Conservation (phyloP, 257 asterid genomes). For the Thymus quinquecostatus region DNA sequence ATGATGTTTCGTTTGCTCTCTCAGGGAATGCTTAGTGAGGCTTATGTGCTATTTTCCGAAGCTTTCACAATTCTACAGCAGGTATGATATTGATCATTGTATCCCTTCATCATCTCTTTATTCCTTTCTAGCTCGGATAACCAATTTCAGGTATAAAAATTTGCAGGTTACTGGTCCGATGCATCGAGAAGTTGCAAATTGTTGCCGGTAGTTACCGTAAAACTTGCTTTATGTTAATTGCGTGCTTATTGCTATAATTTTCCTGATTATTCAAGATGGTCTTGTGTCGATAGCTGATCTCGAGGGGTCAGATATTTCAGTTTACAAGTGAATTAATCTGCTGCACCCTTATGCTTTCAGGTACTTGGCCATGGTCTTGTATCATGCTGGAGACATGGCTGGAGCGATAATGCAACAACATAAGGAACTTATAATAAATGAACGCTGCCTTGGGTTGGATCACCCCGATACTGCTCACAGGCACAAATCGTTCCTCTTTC, state of each 20-base stretch:
- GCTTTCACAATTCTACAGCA: constrained; percentile 96
- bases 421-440: constrained; percentile 95
- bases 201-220: constrained; percentile 78
- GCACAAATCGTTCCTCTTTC: constrained; percentile 34
- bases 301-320: neutral
- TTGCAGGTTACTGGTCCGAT: constrained; percentile 98
- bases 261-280: constrained; percentile 4
- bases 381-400: constrained; percentile 99
- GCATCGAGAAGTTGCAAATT: constrained; percentile 98
- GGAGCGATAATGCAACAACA: constrained; percentile 98
- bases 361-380: constrained; percentile 95
- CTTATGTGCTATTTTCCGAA: constrained; percentile 78
- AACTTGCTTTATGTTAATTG: constrained; percentile 12
- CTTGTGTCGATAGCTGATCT: neutral
- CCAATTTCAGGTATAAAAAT: constrained; percentile 3
- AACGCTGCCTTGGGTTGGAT: constrained; percentile 96
- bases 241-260: neutral
- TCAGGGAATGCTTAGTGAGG: constrained; percentile 92
- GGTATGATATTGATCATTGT: constrained; percentile 41
- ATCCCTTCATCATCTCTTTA: constrained; percentile 22
- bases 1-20: constrained; percentile 22
- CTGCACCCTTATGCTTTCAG: constrained; percentile 39
- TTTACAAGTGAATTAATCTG: constrained; percentile 11
- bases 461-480: constrained; percentile 99
- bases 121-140: neutral